Evolutionary conservation across 164 flowering plant species (phyloP), one percentile per base, ranked within the genome.

Genomic region (Stephania japonica): DNA sequence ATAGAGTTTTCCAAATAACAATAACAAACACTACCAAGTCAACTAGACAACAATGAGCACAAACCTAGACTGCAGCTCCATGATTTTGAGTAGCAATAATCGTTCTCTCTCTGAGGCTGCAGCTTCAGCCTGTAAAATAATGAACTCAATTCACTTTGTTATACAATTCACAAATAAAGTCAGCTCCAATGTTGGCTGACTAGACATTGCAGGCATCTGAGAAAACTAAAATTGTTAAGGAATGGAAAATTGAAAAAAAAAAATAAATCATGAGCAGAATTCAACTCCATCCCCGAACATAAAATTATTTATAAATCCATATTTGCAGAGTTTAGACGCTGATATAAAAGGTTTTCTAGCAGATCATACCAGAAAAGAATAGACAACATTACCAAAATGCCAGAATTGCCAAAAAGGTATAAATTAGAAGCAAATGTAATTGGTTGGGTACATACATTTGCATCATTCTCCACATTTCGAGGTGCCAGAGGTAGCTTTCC

Each of bases 51-150:
- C 21, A 79, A 43, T 21, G 14, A 79, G 25, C 56, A 80, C 81
- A 25, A 69, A 92, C 97, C 91, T 92, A 27, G 88, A 59, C 75
- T 89, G 92, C 62, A 91, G 88, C 75, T 91, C 99, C 13, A 86
- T 75, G 67, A 93, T 80, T 80, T 85, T 88, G 38, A 61, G 23
- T 21, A 85, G 84, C 74, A 93, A 83, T 73, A 83, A 75, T 7
- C 84, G 83, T 79, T 93, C 99, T 81, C 97, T 88, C 75, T 91
- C 97, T 66, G 93, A 84, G 67, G 82, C 79, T 10, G 80, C 77
- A 42, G 81, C 21, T 68, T 93, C 97, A 77, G 81, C 84, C 99
- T 95, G 87, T 72, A 77, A 81, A 70, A 71, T 21, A 71, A 56
- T 9, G 41, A n/a, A 3, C 47, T 14, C 25, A 23, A 10, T 42